Conservation (phyloP, 83 land plant genomes). For the Diphasiastrum complanatum region DNA sequence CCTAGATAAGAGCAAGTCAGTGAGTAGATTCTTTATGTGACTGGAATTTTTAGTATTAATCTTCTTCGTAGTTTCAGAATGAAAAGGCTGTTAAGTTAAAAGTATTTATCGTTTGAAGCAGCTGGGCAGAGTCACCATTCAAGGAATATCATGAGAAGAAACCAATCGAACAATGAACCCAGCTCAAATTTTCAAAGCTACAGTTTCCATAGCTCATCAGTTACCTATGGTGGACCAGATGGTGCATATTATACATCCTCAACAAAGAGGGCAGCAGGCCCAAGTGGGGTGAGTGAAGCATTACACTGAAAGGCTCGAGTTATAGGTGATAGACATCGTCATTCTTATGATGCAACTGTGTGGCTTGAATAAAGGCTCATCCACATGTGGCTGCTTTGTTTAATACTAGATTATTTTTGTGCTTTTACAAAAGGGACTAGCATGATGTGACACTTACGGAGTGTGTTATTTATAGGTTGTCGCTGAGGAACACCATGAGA, state of each 20-base stretch:
- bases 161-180: neutral
- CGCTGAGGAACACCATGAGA: slow-evolving; percentile 69
- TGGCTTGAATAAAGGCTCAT: neutral
- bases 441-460: too few species aligned
- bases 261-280: slow-evolving; percentile 55
- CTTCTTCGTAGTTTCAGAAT: too few species aligned
- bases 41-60: too few species aligned
- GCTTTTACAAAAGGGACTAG: neutral
- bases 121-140: slow-evolving; percentile 30
- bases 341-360: neutral
- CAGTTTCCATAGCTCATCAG: slow-evolving; percentile 60
- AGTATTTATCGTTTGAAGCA: too few species aligned
- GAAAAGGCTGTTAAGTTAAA: too few species aligned
- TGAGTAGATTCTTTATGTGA: too few species aligned
- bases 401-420: neutral
- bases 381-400: neutral
- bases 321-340: neutral
- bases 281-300: slow-evolving; percentile 51
- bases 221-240: slow-evolving; percentile 67
- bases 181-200: slow-evolving; percentile 35
- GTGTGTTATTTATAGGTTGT: too few species aligned
- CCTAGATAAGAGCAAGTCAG: too few species aligned
- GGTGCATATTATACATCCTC: slow-evolving; percentile 71
- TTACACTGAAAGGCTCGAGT: neutral
- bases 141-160: slow-evolving; percentile 12